These are phyloP conservation scores for Nelumbo lutea DNA, from an alignment of 164 flowering plant genomes.

Conservation along the genomic window DNA sequence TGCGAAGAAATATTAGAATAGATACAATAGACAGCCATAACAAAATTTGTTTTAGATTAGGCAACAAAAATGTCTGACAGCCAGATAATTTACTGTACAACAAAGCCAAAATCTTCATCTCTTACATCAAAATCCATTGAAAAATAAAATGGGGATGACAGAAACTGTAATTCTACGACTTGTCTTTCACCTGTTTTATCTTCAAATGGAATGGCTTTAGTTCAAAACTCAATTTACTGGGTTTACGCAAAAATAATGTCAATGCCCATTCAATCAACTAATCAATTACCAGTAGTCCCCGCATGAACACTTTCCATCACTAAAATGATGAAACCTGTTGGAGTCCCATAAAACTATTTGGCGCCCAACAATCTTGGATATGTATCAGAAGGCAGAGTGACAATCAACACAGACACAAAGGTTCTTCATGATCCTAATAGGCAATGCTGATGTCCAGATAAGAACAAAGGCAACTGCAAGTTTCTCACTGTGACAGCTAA, in stretches of 20 bases:
- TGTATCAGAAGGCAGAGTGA: slow-evolving; percentile 65
- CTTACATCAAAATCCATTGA: too few species aligned
- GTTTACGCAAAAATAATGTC: background rate
- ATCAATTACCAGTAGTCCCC: slow-evolving; percentile 61
- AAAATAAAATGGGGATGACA: too few species aligned
- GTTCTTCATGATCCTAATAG: slow-evolving; percentile 87
- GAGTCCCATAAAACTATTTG: slow-evolving; percentile 70
- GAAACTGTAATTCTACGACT: too few species aligned
- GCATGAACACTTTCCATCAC: slow-evolving; percentile 81
- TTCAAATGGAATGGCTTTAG: background rate
- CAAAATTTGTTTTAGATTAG: too few species aligned
- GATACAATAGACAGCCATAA: too few species aligned
- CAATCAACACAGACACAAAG: slow-evolving; percentile 89
- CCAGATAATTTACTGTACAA: too few species aligned
- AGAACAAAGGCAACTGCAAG: slow-evolving; percentile 87
- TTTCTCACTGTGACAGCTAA: slow-evolving; percentile 85
- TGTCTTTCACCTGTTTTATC: too few species aligned
- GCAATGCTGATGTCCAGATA: slow-evolving; percentile 44
- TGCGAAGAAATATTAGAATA: too few species aligned
- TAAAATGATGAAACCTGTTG: slow-evolving; percentile 82
- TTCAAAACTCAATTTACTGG: background rate
- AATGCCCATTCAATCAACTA: background rate
- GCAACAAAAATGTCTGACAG: too few species aligned
- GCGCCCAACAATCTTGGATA: slow-evolving; percentile 58
- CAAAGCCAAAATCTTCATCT: too few species aligned